These are phyloP conservation scores for Melampsora americana DNA, from an alignment of 1,284 basidiomycete species.

Conservation along the genomic window DNA sequence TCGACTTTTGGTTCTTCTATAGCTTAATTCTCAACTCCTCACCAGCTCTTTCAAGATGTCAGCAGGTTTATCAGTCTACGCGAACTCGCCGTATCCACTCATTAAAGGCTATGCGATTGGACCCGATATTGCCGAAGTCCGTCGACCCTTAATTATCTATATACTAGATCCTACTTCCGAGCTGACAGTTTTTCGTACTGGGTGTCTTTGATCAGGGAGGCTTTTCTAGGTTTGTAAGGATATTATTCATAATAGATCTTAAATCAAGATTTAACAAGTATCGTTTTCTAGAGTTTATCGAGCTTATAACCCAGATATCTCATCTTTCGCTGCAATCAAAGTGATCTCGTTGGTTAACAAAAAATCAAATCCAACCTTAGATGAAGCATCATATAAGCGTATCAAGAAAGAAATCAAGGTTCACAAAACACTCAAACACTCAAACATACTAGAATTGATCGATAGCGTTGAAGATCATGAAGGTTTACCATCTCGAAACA, in stretches of 20 bases:
- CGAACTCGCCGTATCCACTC: constrained; percentile 37
- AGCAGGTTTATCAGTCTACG: constrained; percentile 6
- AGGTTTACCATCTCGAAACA: constrained; percentile 55
- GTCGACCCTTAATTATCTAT: neutral
- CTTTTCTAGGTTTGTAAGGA: constrained; percentile 21
- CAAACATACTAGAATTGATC: constrained; percentile 68
- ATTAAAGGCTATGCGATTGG: constrained; percentile 39
- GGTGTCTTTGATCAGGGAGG: constrained; percentile 20
- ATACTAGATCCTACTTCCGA: neutral
- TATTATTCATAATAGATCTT: neutral
- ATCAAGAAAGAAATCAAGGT: constrained; percentile 91
- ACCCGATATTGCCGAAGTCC: constrained; percentile 34
- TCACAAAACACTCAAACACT: constrained; percentile 75
- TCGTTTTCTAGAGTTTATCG: constrained; percentile 65
- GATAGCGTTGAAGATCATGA: constrained; percentile 63
- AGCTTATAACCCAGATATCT: constrained; percentile 61
- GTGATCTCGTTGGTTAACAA: constrained; percentile 59
- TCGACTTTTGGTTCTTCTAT: no score
- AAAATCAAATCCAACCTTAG: constrained; percentile 56
- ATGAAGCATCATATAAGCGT: constrained; percentile 61
- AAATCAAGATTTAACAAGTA: neutral
- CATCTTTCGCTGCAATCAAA: constrained; percentile 32
- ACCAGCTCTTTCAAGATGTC: no score
- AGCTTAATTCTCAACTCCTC: no score
- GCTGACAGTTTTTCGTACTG: neutral